A percentile compares a stretch with the other conserved stretches of the same genome.
These are phyloP conservation scores for Talaromyces albobiverticillius DNA, from an alignment of 2,329 filamentous ascomycete species.

Conservation along the genomic window DNA sequence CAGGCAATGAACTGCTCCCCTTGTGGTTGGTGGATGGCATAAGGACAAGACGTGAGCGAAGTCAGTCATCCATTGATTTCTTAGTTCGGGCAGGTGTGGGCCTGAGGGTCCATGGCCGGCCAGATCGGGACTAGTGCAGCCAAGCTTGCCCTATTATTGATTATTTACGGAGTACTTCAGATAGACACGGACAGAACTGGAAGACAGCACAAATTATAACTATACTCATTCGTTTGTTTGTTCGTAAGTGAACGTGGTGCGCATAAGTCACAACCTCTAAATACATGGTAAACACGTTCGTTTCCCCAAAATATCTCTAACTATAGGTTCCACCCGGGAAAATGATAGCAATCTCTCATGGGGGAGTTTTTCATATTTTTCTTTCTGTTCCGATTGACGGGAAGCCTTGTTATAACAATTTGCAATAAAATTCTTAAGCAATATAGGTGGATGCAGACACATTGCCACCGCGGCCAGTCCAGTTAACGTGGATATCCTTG, in stretches of 20 bases:
- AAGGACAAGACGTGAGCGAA: constrained; percentile 2
- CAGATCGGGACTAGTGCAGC: constrained; percentile 19
- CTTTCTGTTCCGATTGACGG: constrained; percentile 5
- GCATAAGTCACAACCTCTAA: constrained; percentile 14
- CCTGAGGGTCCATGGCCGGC: constrained; percentile 3
- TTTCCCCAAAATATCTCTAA: constrained; percentile 6
- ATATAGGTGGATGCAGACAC: constrained; percentile 97
- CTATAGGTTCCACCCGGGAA: constrained; percentile 12
- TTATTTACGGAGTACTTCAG: too few relatives aligned
- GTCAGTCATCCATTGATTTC: constrained; percentile 1
- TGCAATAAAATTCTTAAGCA: constrained; percentile 60
- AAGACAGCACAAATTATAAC: constrained; percentile 10
- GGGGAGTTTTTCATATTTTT: constrained; percentile 11
- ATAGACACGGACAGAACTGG: too few relatives aligned
- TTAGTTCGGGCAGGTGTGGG: constrained; percentile 8
- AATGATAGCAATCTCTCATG: constrained; percentile 3
- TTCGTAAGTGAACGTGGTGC: constrained; percentile 11
- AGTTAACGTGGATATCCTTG: constrained; percentile 97
- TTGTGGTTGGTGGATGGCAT: constrained; percentile 7
- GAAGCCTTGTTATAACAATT: background rate
- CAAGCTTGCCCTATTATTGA: background rate
- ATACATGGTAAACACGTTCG: constrained; percentile 15
- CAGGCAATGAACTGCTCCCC: background rate
- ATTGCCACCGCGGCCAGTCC: constrained; percentile 96
- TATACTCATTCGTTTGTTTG: constrained; percentile 14